Base-by-base conservation (phyloP, 805 yeast genomes). In the Hanseniaspora guilliermondii region DNA sequence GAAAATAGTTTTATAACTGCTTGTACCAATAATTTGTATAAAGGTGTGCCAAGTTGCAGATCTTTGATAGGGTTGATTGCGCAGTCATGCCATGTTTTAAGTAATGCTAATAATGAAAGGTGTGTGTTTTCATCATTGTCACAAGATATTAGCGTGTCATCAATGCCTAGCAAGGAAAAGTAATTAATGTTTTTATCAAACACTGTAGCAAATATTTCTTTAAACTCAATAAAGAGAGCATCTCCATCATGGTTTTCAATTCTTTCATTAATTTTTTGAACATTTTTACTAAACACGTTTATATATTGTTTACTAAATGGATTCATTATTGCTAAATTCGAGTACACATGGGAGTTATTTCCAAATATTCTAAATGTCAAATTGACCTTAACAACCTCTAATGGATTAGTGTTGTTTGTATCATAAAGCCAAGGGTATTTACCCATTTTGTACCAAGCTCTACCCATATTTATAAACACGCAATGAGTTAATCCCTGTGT, bases 401-500 rank as follows among this genome's bases (percentile, higher is more conserved):
- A 73, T 1, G 98, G 97, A 14, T 83, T 79, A 0, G 83, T 76
- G 58, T 80, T 83, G 40, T 64, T 62, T 7, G 56, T 53, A 19
- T 63, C 64, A n/a, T 58, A 53, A 22, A 69, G 68, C 98, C 98
- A 93, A 0, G 98, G 98, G 65, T 87, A 93, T 65, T 85, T 83
- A 62, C 82, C 76, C 58, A 76, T 73, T 47, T 81, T 77, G 60
- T 78, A 83, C 98, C 98, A 93, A 6, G 97, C 97, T 7, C 82
- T 80, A 5, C 98, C 98, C 98, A 93, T 93, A 55, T 94, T 83
- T 56, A 93, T 72, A 64, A 93, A 93, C 0, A 97, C 97, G 12
- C 97, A 97, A 65, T 93, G 98, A 0, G 98, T 93, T 17, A 91
- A 96, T 0, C 97, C 97, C 67, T 93, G 98, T 1, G 97, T 93